These are phyloP conservation scores for Talaromyces sp. DNA, from an alignment of 2,329 filamentous ascomycete species.

Conservation along the genomic window DNA sequence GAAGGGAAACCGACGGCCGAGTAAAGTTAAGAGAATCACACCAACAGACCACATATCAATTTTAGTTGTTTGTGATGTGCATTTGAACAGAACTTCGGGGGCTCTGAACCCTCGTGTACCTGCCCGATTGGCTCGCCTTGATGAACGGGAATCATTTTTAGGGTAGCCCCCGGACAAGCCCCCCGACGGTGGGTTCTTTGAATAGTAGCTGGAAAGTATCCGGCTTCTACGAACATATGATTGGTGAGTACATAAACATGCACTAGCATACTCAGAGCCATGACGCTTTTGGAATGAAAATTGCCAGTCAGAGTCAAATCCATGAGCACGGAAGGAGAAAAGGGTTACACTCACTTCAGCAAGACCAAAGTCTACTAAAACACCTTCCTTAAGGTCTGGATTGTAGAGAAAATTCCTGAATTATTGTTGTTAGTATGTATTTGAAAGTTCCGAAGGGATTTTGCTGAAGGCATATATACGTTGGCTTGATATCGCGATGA, in stretches of 20 bases:
- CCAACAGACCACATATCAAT: conserved; percentile 98
- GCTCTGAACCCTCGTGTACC: conserved; percentile 95
- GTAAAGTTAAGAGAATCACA: conserved; percentile 93
- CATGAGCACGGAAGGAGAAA: background rate
- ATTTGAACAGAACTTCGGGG: conserved; percentile 95
- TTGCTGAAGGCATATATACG: conserved; percentile 43
- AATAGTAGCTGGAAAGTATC: conserved; percentile 62
- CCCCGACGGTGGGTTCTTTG: conserved; percentile 49
- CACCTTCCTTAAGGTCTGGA: conserved; percentile 71
- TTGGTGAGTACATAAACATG: conserved; percentile 77
- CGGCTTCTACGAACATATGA: conserved; percentile 62
- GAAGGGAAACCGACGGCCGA: conserved; percentile 92
- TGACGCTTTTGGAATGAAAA: conserved; percentile 53
- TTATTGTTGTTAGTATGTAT: conserved; percentile 7
- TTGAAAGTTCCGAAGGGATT: background rate
- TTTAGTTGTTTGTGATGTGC: conserved; percentile 88
- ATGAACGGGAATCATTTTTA: conserved; percentile 84
- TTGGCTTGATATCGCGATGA: conserved; percentile 95
- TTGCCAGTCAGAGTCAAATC: background rate
- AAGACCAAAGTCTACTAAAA: conserved; percentile 98
- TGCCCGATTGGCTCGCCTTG: conserved; percentile 87
- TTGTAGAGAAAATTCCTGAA: conserved; percentile 86
- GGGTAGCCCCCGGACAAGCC: conserved; percentile 71
- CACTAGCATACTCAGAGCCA: conserved; percentile 47
- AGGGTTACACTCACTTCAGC: conserved; percentile 63